These are phyloP conservation scores for Exophiala phaeomuriformis DNA, from an alignment of 2,329 filamentous ascomycete species.

Conservation along the genomic window DNA sequence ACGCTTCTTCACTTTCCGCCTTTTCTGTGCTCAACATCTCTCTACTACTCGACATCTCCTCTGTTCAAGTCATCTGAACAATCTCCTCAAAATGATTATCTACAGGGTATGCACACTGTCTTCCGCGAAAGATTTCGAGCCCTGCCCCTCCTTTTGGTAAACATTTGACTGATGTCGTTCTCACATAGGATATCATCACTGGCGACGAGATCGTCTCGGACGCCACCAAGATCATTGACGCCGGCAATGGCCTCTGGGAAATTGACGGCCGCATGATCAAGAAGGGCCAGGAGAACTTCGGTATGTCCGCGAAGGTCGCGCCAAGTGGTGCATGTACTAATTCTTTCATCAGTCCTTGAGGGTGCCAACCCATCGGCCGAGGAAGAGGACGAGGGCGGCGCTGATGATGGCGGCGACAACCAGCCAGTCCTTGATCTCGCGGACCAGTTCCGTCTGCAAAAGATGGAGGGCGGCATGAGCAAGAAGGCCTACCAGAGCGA, in stretches of 20 bases:
- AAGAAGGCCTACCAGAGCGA: conserved; percentile 80
- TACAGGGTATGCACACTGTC: conserved; percentile 51
- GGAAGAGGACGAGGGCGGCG: conserved; percentile 64
- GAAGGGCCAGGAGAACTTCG: conserved; percentile 64
- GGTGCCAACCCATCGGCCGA: conserved; percentile 97
- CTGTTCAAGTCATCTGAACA: conserved; percentile 21
- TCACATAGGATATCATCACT: conserved; percentile 70
- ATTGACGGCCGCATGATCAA: conserved; percentile 86
- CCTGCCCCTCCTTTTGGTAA: conserved; percentile 1
- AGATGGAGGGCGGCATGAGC: conserved; percentile 46
- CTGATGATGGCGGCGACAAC: conserved; percentile 55
- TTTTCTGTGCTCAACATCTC: conserved; percentile 40
- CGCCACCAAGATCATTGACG: conserved; percentile 74
- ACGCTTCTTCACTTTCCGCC: conserved; percentile 25
- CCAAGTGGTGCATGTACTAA: not conserved
- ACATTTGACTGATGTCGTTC: conserved; percentile 9
- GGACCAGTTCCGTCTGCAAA: conserved; percentile 75
- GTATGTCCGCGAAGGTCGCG: conserved; percentile 44
- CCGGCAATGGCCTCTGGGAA: conserved; percentile 78
- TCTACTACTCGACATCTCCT: conserved; percentile 19
- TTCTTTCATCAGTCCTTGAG: conserved; percentile 34
- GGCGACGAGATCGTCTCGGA: conserved; percentile 96
- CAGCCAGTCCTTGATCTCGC: conserved; percentile 87
- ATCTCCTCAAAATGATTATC: conserved; percentile 61
- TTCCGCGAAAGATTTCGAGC: not conserved